These are phyloP conservation scores for Austroboletus festivus DNA, from an alignment of 768 basidiomycete species.

Conservation along the genomic window DNA sequence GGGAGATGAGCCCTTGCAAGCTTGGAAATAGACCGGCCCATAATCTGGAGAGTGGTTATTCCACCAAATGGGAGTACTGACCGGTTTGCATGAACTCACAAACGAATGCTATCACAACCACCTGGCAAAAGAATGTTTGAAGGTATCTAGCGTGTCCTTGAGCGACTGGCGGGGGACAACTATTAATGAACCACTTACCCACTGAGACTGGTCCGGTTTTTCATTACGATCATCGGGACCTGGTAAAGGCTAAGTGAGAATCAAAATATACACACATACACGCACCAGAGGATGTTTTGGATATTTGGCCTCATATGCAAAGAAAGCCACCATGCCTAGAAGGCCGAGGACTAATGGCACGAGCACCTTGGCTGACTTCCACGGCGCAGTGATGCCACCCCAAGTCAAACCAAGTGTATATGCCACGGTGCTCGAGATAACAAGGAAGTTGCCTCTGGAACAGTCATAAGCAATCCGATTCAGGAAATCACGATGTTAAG, in stretches of 20 bases:
- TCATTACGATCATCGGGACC: constrained; percentile 19
- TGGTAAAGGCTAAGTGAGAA: neutral
- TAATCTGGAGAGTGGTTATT: constrained; percentile 32
- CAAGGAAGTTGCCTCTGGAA: constrained; percentile 40
- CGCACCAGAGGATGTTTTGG: constrained; percentile 32
- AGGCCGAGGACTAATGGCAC: constrained; percentile 43
- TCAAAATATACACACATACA: neutral
- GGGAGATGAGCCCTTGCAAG: constrained; percentile 35
- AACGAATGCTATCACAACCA: constrained; percentile 13
- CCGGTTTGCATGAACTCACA: constrained; percentile 15
- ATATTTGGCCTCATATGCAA: constrained; percentile 37
- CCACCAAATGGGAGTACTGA: neutral
- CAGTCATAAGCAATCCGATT: neutral
- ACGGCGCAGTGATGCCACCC: constrained; percentile 45
- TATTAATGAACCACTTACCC: constrained; percentile 14
- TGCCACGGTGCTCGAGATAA: constrained; percentile 36
- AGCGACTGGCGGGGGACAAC: too few relatives aligned
- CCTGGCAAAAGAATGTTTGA: constrained; percentile 24
- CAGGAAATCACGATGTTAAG: neutral
- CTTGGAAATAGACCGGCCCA: constrained; percentile 43
- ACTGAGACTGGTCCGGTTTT: constrained; percentile 29
- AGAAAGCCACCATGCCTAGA: constrained; percentile 35
- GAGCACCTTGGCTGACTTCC: constrained; percentile 40
- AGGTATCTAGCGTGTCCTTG: constrained; percentile 17
- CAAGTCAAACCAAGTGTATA: constrained; percentile 44